Base-by-base conservation (phyloP, 73 alveolate species). In the Paramecium pentaurelia region DNA sequence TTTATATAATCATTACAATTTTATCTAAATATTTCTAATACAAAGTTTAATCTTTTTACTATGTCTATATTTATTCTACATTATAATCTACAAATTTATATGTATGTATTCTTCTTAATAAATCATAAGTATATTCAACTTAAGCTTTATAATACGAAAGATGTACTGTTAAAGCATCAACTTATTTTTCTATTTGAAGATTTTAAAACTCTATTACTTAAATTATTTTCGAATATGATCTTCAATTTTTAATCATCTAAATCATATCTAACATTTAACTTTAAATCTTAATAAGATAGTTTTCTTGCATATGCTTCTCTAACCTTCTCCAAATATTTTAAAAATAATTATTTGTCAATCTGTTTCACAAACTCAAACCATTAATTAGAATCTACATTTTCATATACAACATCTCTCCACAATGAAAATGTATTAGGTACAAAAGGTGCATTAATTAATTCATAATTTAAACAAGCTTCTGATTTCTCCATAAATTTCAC, bases 81-180 rank as follows among this genome's bases (percentile, higher is more conserved):
- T 25, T 80, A 14, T 20, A 40, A 7, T 42, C 91, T 4, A 47
- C 75, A 28, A 80, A 44, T 10, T 47, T 47, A 49, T 80, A 80
- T 0, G 75, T 45, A 42, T 80, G 91, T 32, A 80, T 49, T 47
- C 91, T 42, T 22, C 91, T 80, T 47, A 80, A 80, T 12, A 80
- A 80, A 27, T 80, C 91, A 80, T 80, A 80, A 8, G 91, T 77
- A 80, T 80, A 80, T 80, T 80, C 91, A 27, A 80, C 49, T 27
- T 80, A 28, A 11, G 75, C 49, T 80, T 49, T 9, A 42, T 49
- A 80, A 27, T 14, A 34, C 4, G 91, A 34, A 14, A 80, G 22
- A 32, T 32, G 44, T 0, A 45, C 38, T 45, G 73, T 27, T 40
- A 80, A 28, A n/a, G 77, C 44, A 40, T 80, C 91, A 14, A 32